Evolutionary conservation across 1,284 basidiomycete genomes (phyloP), one percentile per base, ranked within the genome.

Genomic region (Leccinum huronense): DNA sequence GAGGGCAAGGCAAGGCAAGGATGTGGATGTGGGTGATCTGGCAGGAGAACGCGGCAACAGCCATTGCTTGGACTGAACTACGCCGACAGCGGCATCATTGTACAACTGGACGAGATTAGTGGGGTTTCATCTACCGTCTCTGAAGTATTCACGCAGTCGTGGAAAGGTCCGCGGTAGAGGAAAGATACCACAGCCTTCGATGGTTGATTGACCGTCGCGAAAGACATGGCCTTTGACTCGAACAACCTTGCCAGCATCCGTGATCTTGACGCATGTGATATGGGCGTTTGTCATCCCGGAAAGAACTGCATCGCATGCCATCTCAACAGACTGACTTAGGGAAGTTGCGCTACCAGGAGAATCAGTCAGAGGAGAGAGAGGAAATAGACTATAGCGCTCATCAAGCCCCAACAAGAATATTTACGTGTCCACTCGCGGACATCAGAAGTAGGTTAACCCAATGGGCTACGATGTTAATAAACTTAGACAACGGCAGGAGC

Each of bases 391-490:
- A 58, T 48, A 27, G 7, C 33, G 73, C 87, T 72, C 76, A 93
- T 91, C 97, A 99, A 67, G 97, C 97, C 69, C 97, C 97, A 67
- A 99, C 97, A 57, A 96, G 96, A 70, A 98, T 98, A 83, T 98
- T 98, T 79, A 99, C 94, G 6, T 97, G 97, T 64, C 97, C 97
- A 71, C 90, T 93, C 3, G 96, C 96, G 1, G 95, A 98, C 76
- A 98, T 79, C 9, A 98, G 84, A 11, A 99, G 83, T 55, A 99
- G 78, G 79, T 99, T 98, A 75, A 98, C 86, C 97, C 97, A 99
- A 63, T 96, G 97, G 64, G 97, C 94, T 51, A 94, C 95, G 2
- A 95, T 97, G 79, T 97, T 97, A 83, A 97, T 97, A 83, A 97
- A 97, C 40, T 92, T 94, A 63, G 3, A 62, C 40, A 56, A 61